phyloP scores from a whole-genome alignment of 768 basidiomycete species.

The Leccinum boreale region DNA sequence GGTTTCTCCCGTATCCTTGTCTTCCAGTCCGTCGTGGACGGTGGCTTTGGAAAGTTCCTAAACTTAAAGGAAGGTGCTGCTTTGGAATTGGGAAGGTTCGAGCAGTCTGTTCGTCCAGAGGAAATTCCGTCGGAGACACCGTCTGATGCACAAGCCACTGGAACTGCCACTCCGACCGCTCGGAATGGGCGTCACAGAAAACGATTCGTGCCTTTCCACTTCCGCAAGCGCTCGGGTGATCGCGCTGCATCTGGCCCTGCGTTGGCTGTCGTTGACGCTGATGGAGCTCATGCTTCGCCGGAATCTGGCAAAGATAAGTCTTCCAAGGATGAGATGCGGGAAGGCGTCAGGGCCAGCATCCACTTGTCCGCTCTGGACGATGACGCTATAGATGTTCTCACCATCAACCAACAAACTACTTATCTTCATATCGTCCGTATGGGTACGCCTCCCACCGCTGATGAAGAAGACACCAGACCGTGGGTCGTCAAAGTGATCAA shows the following conservation, averaged over 20 bases:
- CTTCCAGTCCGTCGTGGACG: constrained; percentile 57
- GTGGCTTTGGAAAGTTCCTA: constrained; percentile 77
- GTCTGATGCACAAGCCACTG: constrained; percentile 9
- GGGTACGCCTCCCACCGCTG: constrained; percentile 41
- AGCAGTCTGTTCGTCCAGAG: constrained; percentile 30
- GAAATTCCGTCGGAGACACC: constrained; percentile 8
- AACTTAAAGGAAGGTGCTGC: constrained; percentile 75
- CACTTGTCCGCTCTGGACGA: constrained; percentile 79
- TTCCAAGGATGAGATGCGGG: constrained; percentile 45
- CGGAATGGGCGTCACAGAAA: constrained; percentile 35
- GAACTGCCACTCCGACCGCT: constrained; percentile 11
- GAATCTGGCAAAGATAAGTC: constrained; percentile 41
- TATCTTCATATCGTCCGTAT: constrained; percentile 83
- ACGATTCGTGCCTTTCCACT: constrained; percentile 66
- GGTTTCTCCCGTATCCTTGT: constrained; percentile 34
- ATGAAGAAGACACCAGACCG: constrained; percentile 60
- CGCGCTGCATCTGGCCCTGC: constrained; percentile 71
- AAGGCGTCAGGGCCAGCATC: constrained; percentile 78
- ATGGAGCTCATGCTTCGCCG: constrained; percentile 34
- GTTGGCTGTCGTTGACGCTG: constrained; percentile 73
- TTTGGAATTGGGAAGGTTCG: constrained; percentile 78
- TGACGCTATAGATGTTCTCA: constrained; percentile 61
- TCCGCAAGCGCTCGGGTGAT: constrained; percentile 54
- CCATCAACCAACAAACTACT: constrained; percentile 83
- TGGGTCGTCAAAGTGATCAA: constrained; percentile 95